Conservation (phyloP, 805 yeast genomes). For the Pichia scutulata region DNA sequence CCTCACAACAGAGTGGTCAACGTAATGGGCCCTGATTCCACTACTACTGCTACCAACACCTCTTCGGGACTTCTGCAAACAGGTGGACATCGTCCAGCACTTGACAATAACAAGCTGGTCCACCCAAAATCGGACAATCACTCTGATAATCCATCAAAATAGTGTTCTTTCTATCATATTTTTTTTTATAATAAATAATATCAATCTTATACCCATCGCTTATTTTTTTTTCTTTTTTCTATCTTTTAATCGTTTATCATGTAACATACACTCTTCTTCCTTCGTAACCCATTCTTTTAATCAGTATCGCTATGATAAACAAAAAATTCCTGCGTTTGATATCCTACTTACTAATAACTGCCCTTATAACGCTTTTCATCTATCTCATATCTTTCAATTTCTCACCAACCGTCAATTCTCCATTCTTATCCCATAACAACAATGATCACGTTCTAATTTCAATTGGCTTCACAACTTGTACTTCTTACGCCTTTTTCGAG, state of each 20-base stretch:
- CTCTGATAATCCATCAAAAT: too few species aligned
- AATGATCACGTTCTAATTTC: background rate
- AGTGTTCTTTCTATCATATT: too few species aligned
- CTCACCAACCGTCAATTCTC: background rate
- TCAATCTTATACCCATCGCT: background rate
- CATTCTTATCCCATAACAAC: background rate
- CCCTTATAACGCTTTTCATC: background rate
- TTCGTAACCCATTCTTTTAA: too few species aligned
- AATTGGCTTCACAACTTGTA: constrained; percentile 1
- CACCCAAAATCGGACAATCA: too few species aligned
- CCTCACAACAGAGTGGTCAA: background rate
- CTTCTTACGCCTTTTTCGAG: constrained; percentile 2
- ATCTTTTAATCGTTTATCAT: too few species aligned
- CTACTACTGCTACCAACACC: background rate
- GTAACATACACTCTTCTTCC: too few species aligned
- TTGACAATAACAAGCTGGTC: background rate
- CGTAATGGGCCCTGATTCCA: too few species aligned
- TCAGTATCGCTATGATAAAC: too few species aligned
- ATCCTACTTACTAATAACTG: too few species aligned
- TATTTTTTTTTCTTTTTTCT: too few species aligned
- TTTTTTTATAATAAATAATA: too few species aligned
- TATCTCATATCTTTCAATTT: background rate
- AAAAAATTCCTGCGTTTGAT: too few species aligned
- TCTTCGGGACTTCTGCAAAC: background rate
- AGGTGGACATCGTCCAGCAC: constrained; percentile 1